phyloP scores from a whole-genome alignment of 305 asterid genomes.

The Fraxinus paxiana region DNA sequence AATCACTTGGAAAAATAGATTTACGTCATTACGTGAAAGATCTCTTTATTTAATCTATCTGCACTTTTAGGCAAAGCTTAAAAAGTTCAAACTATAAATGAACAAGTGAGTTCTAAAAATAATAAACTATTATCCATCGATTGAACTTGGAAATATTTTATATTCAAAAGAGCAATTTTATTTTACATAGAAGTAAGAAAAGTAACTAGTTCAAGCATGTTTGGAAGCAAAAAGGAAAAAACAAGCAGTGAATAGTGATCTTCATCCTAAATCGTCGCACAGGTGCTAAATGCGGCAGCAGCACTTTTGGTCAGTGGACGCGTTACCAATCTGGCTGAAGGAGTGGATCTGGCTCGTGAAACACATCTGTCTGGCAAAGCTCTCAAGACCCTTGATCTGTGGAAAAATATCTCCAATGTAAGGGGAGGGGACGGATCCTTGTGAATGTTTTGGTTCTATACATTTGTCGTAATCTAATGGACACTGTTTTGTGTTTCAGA shows the following conservation, averaged over 20 bases:
- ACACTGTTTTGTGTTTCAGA: slow-evolving; percentile 19
- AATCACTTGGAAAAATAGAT: background rate
- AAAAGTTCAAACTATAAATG: background rate
- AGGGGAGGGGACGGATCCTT: background rate
- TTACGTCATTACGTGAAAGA: background rate
- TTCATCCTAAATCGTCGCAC: background rate
- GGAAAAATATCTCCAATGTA: slow-evolving; percentile 41
- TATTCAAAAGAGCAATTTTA: background rate
- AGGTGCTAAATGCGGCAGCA: slow-evolving; percentile 53
- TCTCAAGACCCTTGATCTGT: slow-evolving; percentile 36
- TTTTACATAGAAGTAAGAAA: background rate
- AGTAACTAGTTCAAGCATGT: background rate
- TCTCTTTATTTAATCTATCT: background rate
- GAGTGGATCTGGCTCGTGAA: slow-evolving; percentile 42
- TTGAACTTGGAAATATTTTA: background rate
- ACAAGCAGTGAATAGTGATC: background rate
- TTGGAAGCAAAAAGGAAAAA: background rate
- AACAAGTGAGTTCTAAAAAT: background rate
- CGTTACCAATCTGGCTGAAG: slow-evolving; percentile 37
- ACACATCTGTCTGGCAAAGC: slow-evolving; percentile 49
- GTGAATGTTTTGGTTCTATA: background rate
- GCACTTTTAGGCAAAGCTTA: background rate
- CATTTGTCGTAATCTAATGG: background rate
- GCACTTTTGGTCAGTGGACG: slow-evolving; percentile 45
- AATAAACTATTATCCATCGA: background rate